Base-by-base conservation (phyloP, 352 stramenopile genomes). In the Phytopythium vexans region DNA sequence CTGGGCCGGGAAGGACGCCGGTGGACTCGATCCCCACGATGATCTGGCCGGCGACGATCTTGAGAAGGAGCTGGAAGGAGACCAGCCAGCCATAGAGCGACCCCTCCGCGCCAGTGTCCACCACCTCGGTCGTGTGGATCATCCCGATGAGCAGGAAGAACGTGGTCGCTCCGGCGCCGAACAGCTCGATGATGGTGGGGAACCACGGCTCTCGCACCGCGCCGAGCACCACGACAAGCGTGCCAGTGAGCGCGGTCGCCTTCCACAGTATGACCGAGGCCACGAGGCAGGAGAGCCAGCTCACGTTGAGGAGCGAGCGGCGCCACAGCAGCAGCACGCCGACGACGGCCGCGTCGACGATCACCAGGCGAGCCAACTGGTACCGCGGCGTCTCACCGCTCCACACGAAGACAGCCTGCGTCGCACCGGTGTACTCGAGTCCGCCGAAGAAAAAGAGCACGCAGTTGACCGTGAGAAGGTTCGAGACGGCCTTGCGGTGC, bases 71-170 rank as follows among this genome's bases (percentile, higher is more conserved):
- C 49, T 81, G 67, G 51, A 67, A 68, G 4, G 57, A 56, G 36
- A 60, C 57, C 8, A 84, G 36, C 34, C 81, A 44, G 0, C 67
- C 73, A 33, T 66, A 77, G 49, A 75, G 72, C 41, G 62, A 68
- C 43, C 70, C 73, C 49, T 84, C 73, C 4, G 58, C 68, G 9
- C 73, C 73, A 4, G 54, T 39, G 16, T 77, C 63, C 27, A 66
- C 73, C 33, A 84, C 71, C 41, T 84, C 73, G 32, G 77, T 62
- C 4, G 61, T 66, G 15, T 70, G 70, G 3, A 84, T 57, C 43
- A 81, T 77, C 14, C 61, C 51, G 1, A 57, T 53, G 31, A 81
- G 54, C 34, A 72, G 49, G 12, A 68, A 40, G 35, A 77, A 45
- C 16, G 65, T 62, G 12, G 63, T 60, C 10, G 72, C 49, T 4